Percentiles rank a stretch among this genome's conserved stretches.
Evolutionary conservation across 2,329 filamentous ascomycete genomes (phyloP).

Genomic region (Fusarium sambucinum): DNA sequence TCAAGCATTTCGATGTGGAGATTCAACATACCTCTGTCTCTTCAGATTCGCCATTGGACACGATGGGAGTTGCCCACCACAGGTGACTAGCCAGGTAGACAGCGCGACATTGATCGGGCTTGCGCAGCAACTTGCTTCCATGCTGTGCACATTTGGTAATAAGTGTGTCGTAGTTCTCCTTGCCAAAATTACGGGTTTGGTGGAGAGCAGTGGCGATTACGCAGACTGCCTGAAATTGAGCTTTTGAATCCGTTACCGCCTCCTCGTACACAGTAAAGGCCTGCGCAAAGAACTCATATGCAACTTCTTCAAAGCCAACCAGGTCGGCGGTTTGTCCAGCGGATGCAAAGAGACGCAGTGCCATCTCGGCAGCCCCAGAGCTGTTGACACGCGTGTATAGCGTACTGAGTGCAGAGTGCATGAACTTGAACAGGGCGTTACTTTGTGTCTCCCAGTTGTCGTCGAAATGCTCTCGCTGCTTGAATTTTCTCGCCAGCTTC

Average conservation of each 20-base stretch:
- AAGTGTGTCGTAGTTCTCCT: conserved; percentile 98
- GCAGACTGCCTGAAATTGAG: conserved; percentile 97
- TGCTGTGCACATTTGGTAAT: conserved; percentile 98
- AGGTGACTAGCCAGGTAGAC: conserved; percentile 97
- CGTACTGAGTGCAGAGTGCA: conserved; percentile 87
- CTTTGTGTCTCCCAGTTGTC: conserved; percentile 73
- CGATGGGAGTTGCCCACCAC: conserved; percentile 95
- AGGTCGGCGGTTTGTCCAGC: conserved; percentile 95
- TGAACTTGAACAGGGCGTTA: conserved; percentile 92
- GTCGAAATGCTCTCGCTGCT: conserved; percentile 86
- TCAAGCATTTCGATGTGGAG: conserved; percentile 1
- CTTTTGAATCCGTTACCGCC: conserved; percentile 92
- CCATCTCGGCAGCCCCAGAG: conserved; percentile 84
- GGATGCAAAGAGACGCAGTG: conserved; percentile 88
- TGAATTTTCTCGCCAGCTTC: conserved; percentile 89
- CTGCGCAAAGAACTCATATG: conserved; percentile 98
- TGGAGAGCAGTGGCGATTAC: conserved; percentile 92
- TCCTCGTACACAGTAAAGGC: conserved; percentile 99
- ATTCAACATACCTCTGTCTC: conserved; percentile 73
- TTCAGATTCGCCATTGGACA: conserved; percentile 82
- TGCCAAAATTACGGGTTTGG: conserved; percentile 88
- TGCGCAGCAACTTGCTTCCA: conserved; percentile 95
- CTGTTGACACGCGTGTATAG: conserved; percentile 87
- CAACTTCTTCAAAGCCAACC: conserved; percentile 92
- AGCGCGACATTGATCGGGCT: conserved; percentile 96